These are phyloP conservation scores for Antrodiella citrinella DNA, from an alignment of 768 basidiomycete species.

Conservation along the genomic window DNA sequence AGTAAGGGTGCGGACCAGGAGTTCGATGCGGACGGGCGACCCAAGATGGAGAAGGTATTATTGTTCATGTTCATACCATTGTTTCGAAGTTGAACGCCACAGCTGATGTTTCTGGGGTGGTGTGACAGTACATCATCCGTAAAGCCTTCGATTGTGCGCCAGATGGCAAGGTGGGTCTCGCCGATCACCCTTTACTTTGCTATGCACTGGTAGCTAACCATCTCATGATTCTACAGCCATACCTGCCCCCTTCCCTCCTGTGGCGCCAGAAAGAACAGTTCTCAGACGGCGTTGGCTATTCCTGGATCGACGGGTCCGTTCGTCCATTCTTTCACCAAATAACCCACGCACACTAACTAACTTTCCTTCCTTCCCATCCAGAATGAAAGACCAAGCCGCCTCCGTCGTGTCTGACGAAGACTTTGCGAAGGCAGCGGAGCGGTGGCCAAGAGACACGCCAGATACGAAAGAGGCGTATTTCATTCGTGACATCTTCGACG, in stretches of 20 bases:
- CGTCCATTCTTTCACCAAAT: background rate
- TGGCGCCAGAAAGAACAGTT: slow-evolving; percentile 99
- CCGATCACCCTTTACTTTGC: background rate
- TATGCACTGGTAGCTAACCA: slow-evolving; percentile 2
- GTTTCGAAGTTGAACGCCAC: background rate
- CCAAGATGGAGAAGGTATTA: slow-evolving; percentile 90
- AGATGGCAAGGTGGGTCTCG: slow-evolving; percentile 65
- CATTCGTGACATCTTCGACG: slow-evolving; percentile 88
- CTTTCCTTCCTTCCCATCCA: slow-evolving; percentile 25
- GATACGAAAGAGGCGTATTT: slow-evolving; percentile 97
- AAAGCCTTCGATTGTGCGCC: slow-evolving; percentile 91
- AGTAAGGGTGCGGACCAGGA: slow-evolving; percentile 67
- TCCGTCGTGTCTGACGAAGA: slow-evolving; percentile 71
- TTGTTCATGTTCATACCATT: background rate
- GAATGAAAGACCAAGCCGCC: slow-evolving; percentile 86
- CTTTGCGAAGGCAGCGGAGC: slow-evolving; percentile 61
- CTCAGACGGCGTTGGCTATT: slow-evolving; percentile 97
- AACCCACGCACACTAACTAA: background rate
- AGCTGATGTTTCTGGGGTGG: slow-evolving; percentile 1
- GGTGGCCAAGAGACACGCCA: slow-evolving; percentile 76
- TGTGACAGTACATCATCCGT: slow-evolving; percentile 75
- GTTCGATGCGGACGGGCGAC: slow-evolving; percentile 77
- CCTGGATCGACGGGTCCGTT: slow-evolving; percentile 90
- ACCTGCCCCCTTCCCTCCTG: slow-evolving; percentile 87
- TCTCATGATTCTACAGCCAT: too few relatives aligned